Percentiles rank a stretch among this genome's conserved stretches.
Conservation (phyloP, 169 alveolate species). For the Babesia caballi region DNA sequence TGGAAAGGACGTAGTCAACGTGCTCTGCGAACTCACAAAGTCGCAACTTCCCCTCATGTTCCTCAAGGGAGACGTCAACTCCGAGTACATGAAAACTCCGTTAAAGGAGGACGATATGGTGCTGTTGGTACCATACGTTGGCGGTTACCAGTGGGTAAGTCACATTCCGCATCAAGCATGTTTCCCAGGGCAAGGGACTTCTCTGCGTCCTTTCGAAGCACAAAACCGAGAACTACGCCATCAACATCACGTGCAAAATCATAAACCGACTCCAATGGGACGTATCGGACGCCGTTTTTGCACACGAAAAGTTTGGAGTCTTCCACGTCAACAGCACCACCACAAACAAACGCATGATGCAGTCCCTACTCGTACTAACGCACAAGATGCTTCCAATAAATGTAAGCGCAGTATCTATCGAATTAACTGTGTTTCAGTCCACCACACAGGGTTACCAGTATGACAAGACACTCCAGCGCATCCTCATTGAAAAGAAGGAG, state of each 20-base stretch:
- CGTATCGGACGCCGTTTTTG: neutral
- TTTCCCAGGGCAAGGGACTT: slow-evolving; percentile 16
- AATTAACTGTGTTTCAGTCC: neutral
- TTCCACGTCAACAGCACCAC: slow-evolving; percentile 22
- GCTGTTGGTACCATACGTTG: slow-evolving; percentile 61
- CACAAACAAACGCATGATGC: slow-evolving; percentile 69
- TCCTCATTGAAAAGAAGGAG: neutral
- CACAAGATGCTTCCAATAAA: slow-evolving; percentile 57
- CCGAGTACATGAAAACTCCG: slow-evolving; percentile 59
- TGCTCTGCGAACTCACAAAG: slow-evolving; percentile 51
- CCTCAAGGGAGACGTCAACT: slow-evolving; percentile 48
- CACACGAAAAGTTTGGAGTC: slow-evolving; percentile 8
- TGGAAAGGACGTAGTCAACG: slow-evolving; percentile 46
- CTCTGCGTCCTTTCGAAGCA: slow-evolving; percentile 34
- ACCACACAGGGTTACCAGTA: neutral
- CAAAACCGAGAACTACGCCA: neutral
- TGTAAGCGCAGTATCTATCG: neutral
- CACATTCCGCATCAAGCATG: slow-evolving; percentile 2
- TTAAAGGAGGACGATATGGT: slow-evolving; percentile 76
- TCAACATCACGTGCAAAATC: slow-evolving; percentile 8
- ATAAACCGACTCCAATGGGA: slow-evolving; percentile 1
- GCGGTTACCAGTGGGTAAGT: slow-evolving; percentile 65
- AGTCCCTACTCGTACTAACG: slow-evolving; percentile 67
- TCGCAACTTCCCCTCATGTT: slow-evolving; percentile 49
- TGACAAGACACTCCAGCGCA: slow-evolving; percentile 2